A percentile compares a stretch with the other conserved stretches of the same genome.
These are phyloP conservation scores for Mesembryanthemum crystallinum DNA, from an alignment of 148 eudicot species.

Conservation along the genomic window DNA sequence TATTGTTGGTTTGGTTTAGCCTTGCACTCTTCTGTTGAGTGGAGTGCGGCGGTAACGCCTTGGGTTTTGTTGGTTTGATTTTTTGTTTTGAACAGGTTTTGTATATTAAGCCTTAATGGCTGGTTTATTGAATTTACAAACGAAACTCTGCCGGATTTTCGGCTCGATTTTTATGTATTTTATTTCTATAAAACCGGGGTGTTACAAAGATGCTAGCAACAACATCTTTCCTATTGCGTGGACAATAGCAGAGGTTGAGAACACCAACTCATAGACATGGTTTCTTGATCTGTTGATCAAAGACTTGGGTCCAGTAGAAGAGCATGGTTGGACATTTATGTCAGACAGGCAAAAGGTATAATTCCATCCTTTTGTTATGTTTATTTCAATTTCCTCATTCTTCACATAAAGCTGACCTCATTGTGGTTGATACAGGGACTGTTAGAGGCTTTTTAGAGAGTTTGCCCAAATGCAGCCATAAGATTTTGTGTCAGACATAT, in stretches of 20 bases:
- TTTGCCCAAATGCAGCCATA: neutral
- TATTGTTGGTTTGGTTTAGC: too few species aligned
- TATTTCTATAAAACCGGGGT: too few species aligned
- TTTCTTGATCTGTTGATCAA: neutral
- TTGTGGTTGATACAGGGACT: neutral
- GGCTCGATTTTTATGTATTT: too few species aligned
- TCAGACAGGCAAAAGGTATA: conserved; percentile 13
- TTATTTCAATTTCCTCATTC: too few species aligned
- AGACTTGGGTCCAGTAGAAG: neutral
- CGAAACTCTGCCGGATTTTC: too few species aligned
- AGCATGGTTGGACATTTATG: neutral
- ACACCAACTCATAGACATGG: neutral
- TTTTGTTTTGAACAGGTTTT: too few species aligned
- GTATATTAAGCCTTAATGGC: too few species aligned
- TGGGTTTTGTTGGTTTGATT: too few species aligned
- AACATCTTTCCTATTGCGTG: neutral
- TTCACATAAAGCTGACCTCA: too few species aligned
- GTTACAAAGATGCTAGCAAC: neutral
- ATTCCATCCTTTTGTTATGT: neutral
- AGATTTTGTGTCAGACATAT: conserved; percentile 2
- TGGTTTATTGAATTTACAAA: too few species aligned
- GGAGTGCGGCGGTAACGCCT: too few species aligned
- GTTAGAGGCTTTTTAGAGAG: neutral
- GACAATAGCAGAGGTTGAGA: conserved; percentile 13
- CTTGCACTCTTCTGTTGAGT: too few species aligned